Evolutionary conservation across 495 filamentous ascomycete species (phyloP), one percentile per base, ranked within the genome.

Genomic region (Schizothecium vesticola): DNA sequence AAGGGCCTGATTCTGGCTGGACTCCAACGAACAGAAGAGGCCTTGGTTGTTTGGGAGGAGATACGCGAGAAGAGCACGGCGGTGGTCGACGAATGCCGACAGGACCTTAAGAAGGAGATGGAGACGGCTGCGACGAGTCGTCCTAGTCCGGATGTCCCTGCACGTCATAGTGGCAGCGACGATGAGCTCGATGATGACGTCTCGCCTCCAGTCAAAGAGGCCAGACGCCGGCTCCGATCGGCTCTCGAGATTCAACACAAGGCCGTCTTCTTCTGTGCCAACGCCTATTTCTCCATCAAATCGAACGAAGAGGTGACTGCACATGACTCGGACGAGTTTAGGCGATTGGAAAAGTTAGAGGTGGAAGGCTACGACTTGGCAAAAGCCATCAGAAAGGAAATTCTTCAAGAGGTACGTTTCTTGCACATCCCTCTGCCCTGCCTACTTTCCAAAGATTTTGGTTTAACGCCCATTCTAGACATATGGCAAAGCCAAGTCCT

Each of bases 251-350:
- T 96, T 55, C 86, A 94, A 69, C 94, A 97, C 72, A 86, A 88
- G 67, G 92, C 90, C 56, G 82, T 86, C 0, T 98, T 97, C 76
- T 97, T 96, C 75, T 87, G 88, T 21, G 92, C 88, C 28, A 97
- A 93, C 69, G 89, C 86, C 1, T 91, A 90, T 67, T 97, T 85
- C 73, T 91, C 96, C 74, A 88, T 95, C 60, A 97, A 95, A 72
- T 81, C 82, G 0, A 85, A 94, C 63, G 75, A 85, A 31, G 79
- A 83, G n/a, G 74, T 86, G 57, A 91, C 86, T 0, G 74, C 76
- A 22, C 87, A 89, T 4, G 85, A 88, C 11, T 90, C 90, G 0
- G 85, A 88, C 12, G 84, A 89, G 25, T 93, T 89, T 72, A 81
- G 82, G 67, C 72, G 77, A 0, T 79, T 94, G 36, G 88, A 95